phyloP scores from a whole-genome alignment of 2,329 filamentous ascomycete genomes.

The Colletotrichum camelliae region DNA sequence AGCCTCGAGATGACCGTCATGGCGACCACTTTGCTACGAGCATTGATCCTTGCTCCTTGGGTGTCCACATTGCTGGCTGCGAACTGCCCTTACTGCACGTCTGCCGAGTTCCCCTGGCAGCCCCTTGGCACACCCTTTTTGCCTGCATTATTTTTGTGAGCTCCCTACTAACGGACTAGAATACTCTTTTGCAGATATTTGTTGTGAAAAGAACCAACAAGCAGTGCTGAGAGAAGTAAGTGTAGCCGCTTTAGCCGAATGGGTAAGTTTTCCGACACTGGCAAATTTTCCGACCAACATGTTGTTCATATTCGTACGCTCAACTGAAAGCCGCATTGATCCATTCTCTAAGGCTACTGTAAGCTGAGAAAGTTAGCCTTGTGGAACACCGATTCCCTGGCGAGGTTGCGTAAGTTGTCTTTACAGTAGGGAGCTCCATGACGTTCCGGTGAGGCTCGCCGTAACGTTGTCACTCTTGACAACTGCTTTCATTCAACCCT shows the following conservation, averaged over 20 bases:
- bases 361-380: not conserved
- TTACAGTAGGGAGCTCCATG: not conserved
- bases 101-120: not conserved
- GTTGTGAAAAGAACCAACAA: accelerated
- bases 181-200: not conserved
- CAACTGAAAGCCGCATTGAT: not conserved
- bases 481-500: not conserved
- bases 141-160: not conserved
- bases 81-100: not conserved
- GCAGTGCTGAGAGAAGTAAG: not conserved
- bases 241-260: not conserved
- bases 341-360: not conserved
- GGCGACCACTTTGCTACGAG: not conserved
- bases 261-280: not conserved
- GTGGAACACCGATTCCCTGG: not conserved
- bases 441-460: not conserved
- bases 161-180: not conserved
- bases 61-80: not conserved
- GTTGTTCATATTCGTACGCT: not conserved
- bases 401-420: not conserved
- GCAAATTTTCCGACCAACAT: not conserved
- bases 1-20: not conserved
- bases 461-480: not conserved
- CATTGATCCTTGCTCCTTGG: not conserved
- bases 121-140: not conserved